These are phyloP conservation scores for Prunus salicina DNA, from an alignment of 306 rosid genomes.

Conservation along the genomic window DNA sequence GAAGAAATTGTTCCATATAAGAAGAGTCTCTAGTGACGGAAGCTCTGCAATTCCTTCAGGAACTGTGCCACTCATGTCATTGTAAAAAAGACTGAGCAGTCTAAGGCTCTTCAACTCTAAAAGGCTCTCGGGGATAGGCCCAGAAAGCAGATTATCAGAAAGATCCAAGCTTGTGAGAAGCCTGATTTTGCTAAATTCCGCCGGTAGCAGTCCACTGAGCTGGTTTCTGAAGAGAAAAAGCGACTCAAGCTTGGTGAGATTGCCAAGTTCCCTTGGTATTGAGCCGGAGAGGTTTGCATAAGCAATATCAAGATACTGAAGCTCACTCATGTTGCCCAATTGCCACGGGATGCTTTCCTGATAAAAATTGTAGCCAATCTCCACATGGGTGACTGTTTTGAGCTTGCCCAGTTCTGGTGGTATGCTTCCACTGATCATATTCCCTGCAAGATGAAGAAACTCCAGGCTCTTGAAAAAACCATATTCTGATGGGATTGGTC, in stretches of 20 bases:
- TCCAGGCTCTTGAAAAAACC: conserved; percentile 73
- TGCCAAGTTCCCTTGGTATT: conserved; percentile 64
- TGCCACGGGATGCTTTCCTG: conserved; percentile 65
- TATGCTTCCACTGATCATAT: conserved; percentile 63
- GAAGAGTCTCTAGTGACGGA: conserved; percentile 82
- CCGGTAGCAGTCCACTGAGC: conserved; percentile 66
- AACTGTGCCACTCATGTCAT: conserved; percentile 74
- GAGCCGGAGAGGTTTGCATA: conserved; percentile 78
- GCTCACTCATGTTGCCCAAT: conserved; percentile 72
- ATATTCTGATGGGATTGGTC: conserved; percentile 77
- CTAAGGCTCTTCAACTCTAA: conserved; percentile 61
- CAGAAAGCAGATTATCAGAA: conserved; percentile 77
- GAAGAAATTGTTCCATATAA: conserved; percentile 78
- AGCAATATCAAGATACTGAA: conserved; percentile 87
- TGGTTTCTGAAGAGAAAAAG: conserved; percentile 80
- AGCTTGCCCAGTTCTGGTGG: conserved; percentile 83
- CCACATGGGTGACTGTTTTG: conserved; percentile 82
- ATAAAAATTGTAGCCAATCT: conserved; percentile 77
- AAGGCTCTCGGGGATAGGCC: conserved; percentile 75
- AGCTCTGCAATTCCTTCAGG: conserved; percentile 68
- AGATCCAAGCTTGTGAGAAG: conserved; percentile 67
- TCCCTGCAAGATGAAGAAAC: conserved; percentile 87
- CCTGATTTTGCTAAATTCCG: conserved; percentile 50
- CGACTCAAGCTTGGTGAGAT: conserved; percentile 66
- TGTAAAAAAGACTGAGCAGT: conserved; percentile 78